Conservation (phyloP, 768 basidiomycete species). For the Collybia sp. region DNA sequence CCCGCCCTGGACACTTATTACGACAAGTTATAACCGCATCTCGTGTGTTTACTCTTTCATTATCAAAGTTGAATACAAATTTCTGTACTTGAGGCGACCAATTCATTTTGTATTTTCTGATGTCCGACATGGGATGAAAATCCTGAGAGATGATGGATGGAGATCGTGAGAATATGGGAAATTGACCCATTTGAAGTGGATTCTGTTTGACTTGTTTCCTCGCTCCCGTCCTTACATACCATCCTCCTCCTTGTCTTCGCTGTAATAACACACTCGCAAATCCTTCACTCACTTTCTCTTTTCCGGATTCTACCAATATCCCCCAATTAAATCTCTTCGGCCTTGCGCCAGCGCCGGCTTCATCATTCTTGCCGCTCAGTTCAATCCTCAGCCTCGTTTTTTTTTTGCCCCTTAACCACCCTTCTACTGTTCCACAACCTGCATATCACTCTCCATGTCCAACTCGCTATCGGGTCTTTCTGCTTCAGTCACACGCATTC, state of each 20-base stretch:
- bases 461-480: conserved; percentile 78
- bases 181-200: conserved; percentile 4
- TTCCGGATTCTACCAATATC: conserved; percentile 5
- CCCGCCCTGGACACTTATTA: conserved; percentile 87
- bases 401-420: too few relatives aligned
- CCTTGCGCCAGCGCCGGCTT: too few relatives aligned
- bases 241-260: too few relatives aligned
- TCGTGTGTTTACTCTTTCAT: conserved; percentile 3
- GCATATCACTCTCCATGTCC: conserved; percentile 44
- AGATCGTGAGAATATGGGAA: too few relatives aligned
- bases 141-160: neutral
- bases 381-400: too few relatives aligned
- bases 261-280: conserved; percentile 2
- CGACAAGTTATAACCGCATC: conserved; percentile 72
- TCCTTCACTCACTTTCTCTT: conserved; percentile 15
- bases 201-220: conserved; percentile 3
- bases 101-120: too few relatives aligned
- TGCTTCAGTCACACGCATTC: conserved; percentile 93
- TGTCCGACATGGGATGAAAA: neutral
- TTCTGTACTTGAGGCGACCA: too few relatives aligned
- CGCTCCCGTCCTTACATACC: neutral
- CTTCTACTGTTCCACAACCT: too few relatives aligned
- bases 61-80: too few relatives aligned
- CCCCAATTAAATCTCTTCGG: neutral
- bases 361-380: too few relatives aligned